These are phyloP conservation scores for Lachnellula hyalina DNA, from an alignment of 2,329 filamentous ascomycete species.

Conservation along the genomic window DNA sequence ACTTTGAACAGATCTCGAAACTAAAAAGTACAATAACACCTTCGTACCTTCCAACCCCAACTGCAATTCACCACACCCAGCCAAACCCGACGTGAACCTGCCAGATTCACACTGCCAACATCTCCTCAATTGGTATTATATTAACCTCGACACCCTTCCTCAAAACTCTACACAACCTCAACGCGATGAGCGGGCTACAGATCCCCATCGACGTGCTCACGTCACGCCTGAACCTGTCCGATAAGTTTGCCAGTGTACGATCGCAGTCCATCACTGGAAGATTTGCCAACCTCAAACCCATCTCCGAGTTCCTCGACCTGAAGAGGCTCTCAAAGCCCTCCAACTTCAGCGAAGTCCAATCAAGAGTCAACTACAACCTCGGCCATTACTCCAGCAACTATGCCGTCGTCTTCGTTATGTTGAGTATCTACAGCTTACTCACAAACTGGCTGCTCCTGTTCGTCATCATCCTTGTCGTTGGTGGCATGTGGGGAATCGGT, in stretches of 20 bases:
- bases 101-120: neutral
- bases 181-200: conserved; percentile 76
- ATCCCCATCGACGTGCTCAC: conserved; percentile 90
- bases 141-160: neutral
- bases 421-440: conserved; percentile 90
- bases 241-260: conserved; percentile 80
- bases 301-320: conserved; percentile 92
- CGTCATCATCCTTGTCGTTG: conserved; percentile 81
- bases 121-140: neutral
- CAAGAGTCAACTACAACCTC: conserved; percentile 93
- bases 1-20: conserved; percentile 25
- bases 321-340: conserved; percentile 92
- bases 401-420: conserved; percentile 86
- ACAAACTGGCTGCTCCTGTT: conserved; percentile 85
- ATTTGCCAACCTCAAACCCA: conserved; percentile 86
- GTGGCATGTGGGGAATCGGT: conserved; percentile 85
- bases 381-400: conserved; percentile 99
- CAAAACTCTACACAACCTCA: neutral
- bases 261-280: conserved; percentile 72
- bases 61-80: neutral
- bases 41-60: neutral
- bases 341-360: conserved; percentile 87
- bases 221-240: conserved; percentile 78
- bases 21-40: conserved; percentile 5
- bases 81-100: neutral